Conservation (phyloP, 2,329 filamentous ascomycete species). For the Cytospora piceae region DNA sequence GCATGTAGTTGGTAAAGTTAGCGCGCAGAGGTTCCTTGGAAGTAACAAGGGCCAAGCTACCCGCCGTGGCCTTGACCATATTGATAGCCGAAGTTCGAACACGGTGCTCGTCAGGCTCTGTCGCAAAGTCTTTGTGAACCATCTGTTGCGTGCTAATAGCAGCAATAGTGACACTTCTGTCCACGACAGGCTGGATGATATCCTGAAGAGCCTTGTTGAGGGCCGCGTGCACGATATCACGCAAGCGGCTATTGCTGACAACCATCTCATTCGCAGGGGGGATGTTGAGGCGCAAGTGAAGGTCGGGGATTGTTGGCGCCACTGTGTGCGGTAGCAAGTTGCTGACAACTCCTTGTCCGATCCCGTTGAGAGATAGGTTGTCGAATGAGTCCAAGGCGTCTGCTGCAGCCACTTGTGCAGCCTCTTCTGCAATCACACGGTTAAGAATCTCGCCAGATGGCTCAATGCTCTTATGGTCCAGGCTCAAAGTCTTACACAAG, state of each 20-base stretch:
- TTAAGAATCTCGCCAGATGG: conserved; percentile 86
- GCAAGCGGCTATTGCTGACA: conserved; percentile 68
- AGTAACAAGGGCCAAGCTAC: conserved; percentile 93
- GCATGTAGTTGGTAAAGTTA: conserved; percentile 97
- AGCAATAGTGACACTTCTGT: conserved; percentile 95
- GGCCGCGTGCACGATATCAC: conserved; percentile 81
- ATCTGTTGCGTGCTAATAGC: conserved; percentile 96
- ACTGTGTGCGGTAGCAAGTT: conserved; percentile 79
- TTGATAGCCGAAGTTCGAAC: conserved; percentile 85
- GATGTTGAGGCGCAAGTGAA: conserved; percentile 77
- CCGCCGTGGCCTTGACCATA: conserved; percentile 93
- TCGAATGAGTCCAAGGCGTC: conserved; percentile 83
- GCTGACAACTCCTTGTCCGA: conserved; percentile 68
- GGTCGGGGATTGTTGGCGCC: conserved; percentile 80
- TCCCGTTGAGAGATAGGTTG: conserved; percentile 75
- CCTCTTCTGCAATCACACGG: conserved; percentile 66
- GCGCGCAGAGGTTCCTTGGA: conserved; percentile 96
- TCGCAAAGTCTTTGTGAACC: conserved; percentile 94
- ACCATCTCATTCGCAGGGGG: conserved; percentile 82
- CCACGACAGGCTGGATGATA: conserved; percentile 96
- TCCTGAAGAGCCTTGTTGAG: conserved; percentile 90
- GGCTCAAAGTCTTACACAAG: conserved; percentile 84
- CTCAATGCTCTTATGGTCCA: conserved; percentile 92
- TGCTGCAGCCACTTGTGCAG: conserved; percentile 60
- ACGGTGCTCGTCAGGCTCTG: conserved; percentile 86